Evolutionary conservation across 148 eudicot species (phyloP), one percentile per base, ranked within the genome.

Genomic region (Chenopodium album): DNA sequence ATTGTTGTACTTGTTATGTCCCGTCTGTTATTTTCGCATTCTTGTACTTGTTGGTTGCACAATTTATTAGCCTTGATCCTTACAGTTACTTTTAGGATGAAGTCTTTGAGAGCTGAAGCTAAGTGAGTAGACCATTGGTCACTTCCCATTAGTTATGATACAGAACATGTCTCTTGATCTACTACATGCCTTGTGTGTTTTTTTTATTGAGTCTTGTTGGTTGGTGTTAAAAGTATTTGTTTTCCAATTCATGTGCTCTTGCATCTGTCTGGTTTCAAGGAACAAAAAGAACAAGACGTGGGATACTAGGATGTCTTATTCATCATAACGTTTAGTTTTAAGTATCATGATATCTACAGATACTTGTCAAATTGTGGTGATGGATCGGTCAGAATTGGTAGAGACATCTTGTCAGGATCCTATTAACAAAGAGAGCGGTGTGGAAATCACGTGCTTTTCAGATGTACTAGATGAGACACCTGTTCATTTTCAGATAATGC

Each of bases 401-500:
- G 83, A 52, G 63, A 50, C 66, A 10, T 75, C 85, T 74, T 76
- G 83, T 76, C 59, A 54, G 77, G 34, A 73, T 73, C 5, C 60
- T 47, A 78, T 64, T 67, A 72, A 26, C n/a, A 63, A 67, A 80
- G 85, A 77, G 52, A 54, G 70, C 31, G 75, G 68, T 67, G 82
- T 82, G n/a, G 77, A 80, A 62, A 78, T 87, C 44, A 85, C 84
- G 60, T 85, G 84, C 50, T 87, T 85, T 66, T 73, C 80, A 0
- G 85, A 87, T 50, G 56, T 73, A n/a, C 28, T 80, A 56, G 84
- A 87, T 34, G 86, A 80, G 46, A 64, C 80, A 29, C 73, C 87
- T 17, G 68, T 87, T 37, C 75, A 87, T 78, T 84, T 87, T 80
- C 89, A 87, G 85, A 87, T 87, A 29, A 79, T 85, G 41, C 81